These are phyloP conservation scores for Pythium oligandrum DNA, from an alignment of 352 stramenopile species.

Conservation along the genomic window DNA sequence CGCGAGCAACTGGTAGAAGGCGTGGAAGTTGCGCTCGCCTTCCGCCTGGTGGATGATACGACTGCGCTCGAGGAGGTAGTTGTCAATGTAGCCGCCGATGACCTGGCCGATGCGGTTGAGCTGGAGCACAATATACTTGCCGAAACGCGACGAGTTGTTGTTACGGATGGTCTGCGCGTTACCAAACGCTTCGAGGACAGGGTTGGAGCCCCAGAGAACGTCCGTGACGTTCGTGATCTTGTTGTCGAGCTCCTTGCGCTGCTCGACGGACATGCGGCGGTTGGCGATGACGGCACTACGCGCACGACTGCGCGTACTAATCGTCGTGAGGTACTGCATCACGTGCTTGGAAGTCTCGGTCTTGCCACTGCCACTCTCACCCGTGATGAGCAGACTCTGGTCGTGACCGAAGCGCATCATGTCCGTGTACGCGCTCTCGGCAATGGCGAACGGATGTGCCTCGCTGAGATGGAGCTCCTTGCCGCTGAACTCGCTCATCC, in stretches of 20 bases:
- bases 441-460: conserved; percentile 82
- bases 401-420: conserved; percentile 85
- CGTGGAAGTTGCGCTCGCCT: conserved; percentile 91
- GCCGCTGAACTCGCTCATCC: conserved; percentile 74
- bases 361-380: conserved; percentile 89
- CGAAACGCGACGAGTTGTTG: conserved; percentile 84
- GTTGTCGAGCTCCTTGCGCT: conserved; percentile 68
- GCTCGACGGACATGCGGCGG: conserved; percentile 69
- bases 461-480: conserved; percentile 79
- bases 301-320: conserved; percentile 63
- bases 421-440: conserved; percentile 83
- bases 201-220: conserved; percentile 76
- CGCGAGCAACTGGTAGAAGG: conserved; percentile 91
- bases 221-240: conserved; percentile 69
- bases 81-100: conserved; percentile 80
- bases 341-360: conserved; percentile 96
- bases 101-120: conserved; percentile 79
- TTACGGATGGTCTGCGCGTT: conserved; percentile 87
- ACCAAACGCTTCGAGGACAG: conserved; percentile 80
- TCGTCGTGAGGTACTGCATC: conserved; percentile 91
- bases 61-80: conserved; percentile 92
- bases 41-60: conserved; percentile 83
- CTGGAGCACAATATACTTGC: conserved; percentile 86
- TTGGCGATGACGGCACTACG: conserved; percentile 71
- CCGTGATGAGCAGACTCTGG: conserved; percentile 84